Evolutionary conservation across 192 early-diverging fungal genomes (phyloP).

Genomic region (Mortierella antarctica): DNA sequence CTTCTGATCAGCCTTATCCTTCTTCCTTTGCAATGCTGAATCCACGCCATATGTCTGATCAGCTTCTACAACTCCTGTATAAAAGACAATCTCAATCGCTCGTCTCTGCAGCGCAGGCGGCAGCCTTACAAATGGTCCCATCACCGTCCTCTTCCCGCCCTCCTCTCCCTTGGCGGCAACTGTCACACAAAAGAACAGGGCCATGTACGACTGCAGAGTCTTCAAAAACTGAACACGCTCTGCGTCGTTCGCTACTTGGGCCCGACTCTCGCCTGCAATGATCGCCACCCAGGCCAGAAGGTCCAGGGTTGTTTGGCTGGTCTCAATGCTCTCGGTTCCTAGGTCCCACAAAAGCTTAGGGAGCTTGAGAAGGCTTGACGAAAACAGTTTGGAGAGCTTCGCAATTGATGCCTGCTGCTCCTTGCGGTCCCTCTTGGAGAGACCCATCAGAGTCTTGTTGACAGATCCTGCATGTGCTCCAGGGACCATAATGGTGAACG

Average conservation of each 20-base stretch:
- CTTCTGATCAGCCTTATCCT: not conserved
- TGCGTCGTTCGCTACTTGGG: constrained; percentile 11
- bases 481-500: constrained; percentile 46
- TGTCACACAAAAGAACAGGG: constrained; percentile 45
- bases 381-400: constrained; percentile 33
- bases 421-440: constrained; percentile 25
- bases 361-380: constrained; percentile 53
- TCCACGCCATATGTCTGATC: not conserved
- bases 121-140: constrained; percentile 57
- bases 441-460: not conserved
- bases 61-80: constrained; percentile 14
- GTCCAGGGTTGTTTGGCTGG: constrained; percentile 51
- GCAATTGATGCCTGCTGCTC: constrained; percentile 33
- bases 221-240: constrained; percentile 27
- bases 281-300: constrained; percentile 42
- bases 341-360: constrained; percentile 66
- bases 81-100: constrained; percentile 62
- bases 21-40: not conserved
- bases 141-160: constrained; percentile 34
- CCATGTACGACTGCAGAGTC: constrained; percentile 43
- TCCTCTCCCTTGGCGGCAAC: constrained; percentile 18
- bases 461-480: constrained; percentile 26
- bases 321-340: constrained; percentile 56
- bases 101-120: constrained; percentile 55
- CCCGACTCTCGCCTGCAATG: constrained; percentile 28